Evolutionary conservation across 2,329 filamentous ascomycete genomes (phyloP), one percentile per base, ranked within the genome.

Genomic region (Scedosporium boydii): DNA sequence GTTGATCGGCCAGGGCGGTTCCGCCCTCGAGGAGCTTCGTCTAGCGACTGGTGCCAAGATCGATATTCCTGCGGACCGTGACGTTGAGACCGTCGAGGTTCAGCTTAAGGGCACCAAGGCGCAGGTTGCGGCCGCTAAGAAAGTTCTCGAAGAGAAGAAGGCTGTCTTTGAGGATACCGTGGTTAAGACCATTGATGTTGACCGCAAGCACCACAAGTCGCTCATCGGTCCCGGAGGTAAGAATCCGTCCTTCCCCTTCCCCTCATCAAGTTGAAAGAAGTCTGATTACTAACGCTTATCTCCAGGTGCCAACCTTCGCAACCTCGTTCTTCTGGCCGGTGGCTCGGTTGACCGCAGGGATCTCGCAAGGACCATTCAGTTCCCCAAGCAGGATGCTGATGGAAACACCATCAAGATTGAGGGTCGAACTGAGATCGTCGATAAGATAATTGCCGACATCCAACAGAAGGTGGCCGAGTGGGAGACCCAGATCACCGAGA

Each of bases 121-220:
- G 67, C 89, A 95, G 72, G 95, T 99, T 59, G 87, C 92, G 58
- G 89, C 93, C 68, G 93, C 95, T 4, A 95, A 95, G 83, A 95
- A 95, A 78, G 78, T 95, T 59, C 82, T 99, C 26, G 87, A 93
- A 73, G 89, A 95, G 76, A 92, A 93, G 77, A 88, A 89, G 62
- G 88, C 87, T 65, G 82, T 92, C 21, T 97, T 97, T 68, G 92
- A 98, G 69, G 87, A 95, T 67, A 96, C 91, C n/a, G 82, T 97
- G 59, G 85, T 87, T 16, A 87, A 88, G 77, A 91, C 87, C 12
- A 80, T 99, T 58, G 89, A 96, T 41, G 87, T 99, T n/a, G 93
- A 98, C 68, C 90, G 91, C 79, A 96, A 96, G 79, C 87, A 95
- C 75, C 95, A 99, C 78, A 87, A 89, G 76, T 85, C 88, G 61